Base-by-base conservation (phyloP, 805 yeast genomes). In the Candida mattraensis region DNA sequence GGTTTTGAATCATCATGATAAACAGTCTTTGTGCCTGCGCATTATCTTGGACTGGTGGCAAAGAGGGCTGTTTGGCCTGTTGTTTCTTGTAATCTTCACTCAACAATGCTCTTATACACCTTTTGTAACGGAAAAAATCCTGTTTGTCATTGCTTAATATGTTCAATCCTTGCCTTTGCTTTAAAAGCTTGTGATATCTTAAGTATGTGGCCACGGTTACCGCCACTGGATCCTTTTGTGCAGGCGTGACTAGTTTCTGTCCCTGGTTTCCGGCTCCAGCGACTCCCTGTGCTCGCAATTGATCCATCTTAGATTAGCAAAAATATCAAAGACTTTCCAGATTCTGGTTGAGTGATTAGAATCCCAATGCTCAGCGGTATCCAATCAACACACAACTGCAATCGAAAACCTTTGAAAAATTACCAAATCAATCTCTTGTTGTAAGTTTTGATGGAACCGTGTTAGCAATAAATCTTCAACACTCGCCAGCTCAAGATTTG, bases 61-160 rank as follows among this genome's bases (percentile, higher is more conserved):
- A 32, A 73, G 75, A 44, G 67, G 74, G 44, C 52, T 58, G 48
- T 26, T 55, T 58, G 0, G 42, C 39, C 30, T 47, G 51, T 30
- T 48, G 45, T 28, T 52, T 53, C 20, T 71, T 70, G 61, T 87
- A 93, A 28, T 82, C 89, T 2, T 76, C 82, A 36, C 87, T 77
- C 22, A 78, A 64, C 39, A 91, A 69, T 1, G 94, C 95, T 47
- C 98, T 70, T 10, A 77, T 64, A 27, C 87, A 83, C 52, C 99
- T 76, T 61, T 91, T 91, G 60, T 71, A 83, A 48, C 95, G 72
- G 73, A 91, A 93, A 60, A 93, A 88, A 40, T 87, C 95, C 22
- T 77, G 73, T 30, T 78, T 79, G 44, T 75, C 75, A 37, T 83
- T 80, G 50, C 82, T 80, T 35, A 81, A 66, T n/a, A 81, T 60